These are phyloP conservation scores for Malassezia sp. DNA, from an alignment of 1,284 basidiomycete genomes.

Conservation along the genomic window DNA sequence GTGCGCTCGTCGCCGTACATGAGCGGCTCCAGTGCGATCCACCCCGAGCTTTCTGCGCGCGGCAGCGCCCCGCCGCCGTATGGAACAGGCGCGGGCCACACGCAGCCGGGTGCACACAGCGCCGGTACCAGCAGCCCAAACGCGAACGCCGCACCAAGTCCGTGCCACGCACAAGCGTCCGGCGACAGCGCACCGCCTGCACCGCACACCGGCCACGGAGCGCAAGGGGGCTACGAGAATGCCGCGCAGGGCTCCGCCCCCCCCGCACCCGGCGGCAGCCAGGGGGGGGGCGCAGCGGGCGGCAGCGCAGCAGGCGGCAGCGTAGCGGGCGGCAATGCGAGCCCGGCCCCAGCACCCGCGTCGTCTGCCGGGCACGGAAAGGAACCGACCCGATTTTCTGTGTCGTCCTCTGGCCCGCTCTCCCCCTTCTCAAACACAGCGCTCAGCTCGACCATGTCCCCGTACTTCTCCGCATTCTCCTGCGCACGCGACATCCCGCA, in stretches of 20 bases:
- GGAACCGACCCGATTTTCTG: conserved; percentile 36
- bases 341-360: too few relatives aligned
- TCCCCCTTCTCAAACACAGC: conserved; percentile 43
- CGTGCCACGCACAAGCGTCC: background rate
- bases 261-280: too few relatives aligned
- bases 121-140: conserved; percentile 10
- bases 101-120: background rate
- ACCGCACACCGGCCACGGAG: background rate
- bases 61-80: background rate
- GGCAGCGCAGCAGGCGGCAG: background rate
- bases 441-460: conserved; percentile 38
- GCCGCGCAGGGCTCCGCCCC: too few relatives aligned
- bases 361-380: too few relatives aligned
- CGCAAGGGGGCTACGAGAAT: background rate
- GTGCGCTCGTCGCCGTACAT: background rate
- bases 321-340: too few relatives aligned
- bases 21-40: conserved; percentile 10
- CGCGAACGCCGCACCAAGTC: background rate
- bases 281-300: too few relatives aligned
- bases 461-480: conserved; percentile 43
- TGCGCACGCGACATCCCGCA: conserved; percentile 42
- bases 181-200: background rate
- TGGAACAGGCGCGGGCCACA: conserved; percentile 6
- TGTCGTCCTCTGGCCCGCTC: conserved; percentile 29
- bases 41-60: conserved; percentile 12